Percentiles rank a stretch among this genome's conserved stretches.
Conservation (phyloP, 331 rosid species). For the Stylosanthes scabra region DNA sequence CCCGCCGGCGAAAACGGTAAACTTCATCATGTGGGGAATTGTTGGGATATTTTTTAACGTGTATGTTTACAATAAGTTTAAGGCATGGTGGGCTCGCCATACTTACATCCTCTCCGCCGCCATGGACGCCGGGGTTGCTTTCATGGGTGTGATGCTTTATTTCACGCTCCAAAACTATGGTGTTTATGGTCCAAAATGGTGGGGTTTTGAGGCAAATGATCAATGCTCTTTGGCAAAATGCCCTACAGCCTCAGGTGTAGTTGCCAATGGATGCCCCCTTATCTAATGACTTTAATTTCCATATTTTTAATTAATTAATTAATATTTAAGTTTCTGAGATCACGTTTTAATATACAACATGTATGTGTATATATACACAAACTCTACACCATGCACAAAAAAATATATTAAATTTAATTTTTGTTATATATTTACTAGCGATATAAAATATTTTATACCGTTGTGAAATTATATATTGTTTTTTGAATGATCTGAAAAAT, state of each 20-base stretch:
- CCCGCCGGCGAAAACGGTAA: slow-evolving; percentile 72
- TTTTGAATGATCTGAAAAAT: too few relatives aligned
- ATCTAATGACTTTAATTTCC: slow-evolving; percentile 14
- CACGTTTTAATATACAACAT: too few relatives aligned
- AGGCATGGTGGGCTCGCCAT: slow-evolving; percentile 88
- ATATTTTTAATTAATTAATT: neutral
- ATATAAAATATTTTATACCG: too few relatives aligned
- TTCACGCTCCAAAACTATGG: slow-evolving; percentile 60
- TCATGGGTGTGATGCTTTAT: slow-evolving; percentile 58
- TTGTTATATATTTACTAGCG: too few relatives aligned
- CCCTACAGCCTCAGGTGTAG: slow-evolving; percentile 77
- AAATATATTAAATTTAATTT: too few relatives aligned
- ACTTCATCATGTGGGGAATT: slow-evolving; percentile 56
- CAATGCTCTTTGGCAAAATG: slow-evolving; percentile 72
- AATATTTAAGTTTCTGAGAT: too few relatives aligned
- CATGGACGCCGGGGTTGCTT: slow-evolving; percentile 82
- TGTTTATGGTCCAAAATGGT: slow-evolving; percentile 68
- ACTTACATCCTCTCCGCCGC: slow-evolving; percentile 80
- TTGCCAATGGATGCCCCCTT: slow-evolving; percentile 62
- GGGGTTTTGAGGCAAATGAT: slow-evolving; percentile 66
- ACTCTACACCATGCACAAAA: too few relatives aligned
- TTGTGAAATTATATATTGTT: too few relatives aligned
- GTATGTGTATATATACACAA: too few relatives aligned
- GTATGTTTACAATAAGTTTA: slow-evolving; percentile 55
- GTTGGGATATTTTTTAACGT: slow-evolving; percentile 78